Evolutionary conservation across 108 stramenopile species (phyloP), one percentile per base, ranked within the genome.

Genomic region (Discostella stelligeroides): DNA sequence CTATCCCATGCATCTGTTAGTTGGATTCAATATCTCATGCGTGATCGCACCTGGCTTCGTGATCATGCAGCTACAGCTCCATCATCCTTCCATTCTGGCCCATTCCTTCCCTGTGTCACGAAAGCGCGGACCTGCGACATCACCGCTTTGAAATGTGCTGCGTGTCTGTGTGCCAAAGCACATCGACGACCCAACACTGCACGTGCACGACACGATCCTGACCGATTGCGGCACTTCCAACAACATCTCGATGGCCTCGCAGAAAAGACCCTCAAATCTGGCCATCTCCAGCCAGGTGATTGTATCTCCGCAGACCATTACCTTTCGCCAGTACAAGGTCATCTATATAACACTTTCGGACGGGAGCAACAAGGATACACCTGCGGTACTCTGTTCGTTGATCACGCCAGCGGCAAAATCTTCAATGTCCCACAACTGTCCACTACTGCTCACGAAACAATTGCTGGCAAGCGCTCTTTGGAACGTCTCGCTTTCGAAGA

Each of bases 371-470:
- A n/a, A n/a, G n/a, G n/a, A n/a, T n/a, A n/a, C n/a, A n/a, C n/a
- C n/a, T n/a, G n/a, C n/a, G n/a, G n/a, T n/a, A n/a, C n/a, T n/a
- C n/a, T n/a, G n/a, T n/a, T n/a, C n/a, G n/a, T n/a, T n/a, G n/a
- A n/a, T n/a, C n/a, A n/a, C n/a, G n/a, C n/a, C n/a, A n/a, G n/a
- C n/a, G n/a, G n/a, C n/a, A n/a, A n/a, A n/a, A n/a, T n/a, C n/a
- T n/a, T n/a, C n/a, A n/a, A 66, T 29, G 15, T 27, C 1, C 30
- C 63, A 34, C 84, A 85, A 63, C 55, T 72, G 12, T 55, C 74
- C 0, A 30, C 72, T 6, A 30, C 37, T 43, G 67, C 83, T 21
- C 10, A 0, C 38, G 85, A 88, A 18, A 86, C 88, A 12, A 13
- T 83, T 18, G 7, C 24, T 0, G 25, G 72, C 27, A 88, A 85